phyloP scores from a whole-genome alignment of 2,329 filamentous ascomycete species.

The Purpureocillium lavendulum region DNA sequence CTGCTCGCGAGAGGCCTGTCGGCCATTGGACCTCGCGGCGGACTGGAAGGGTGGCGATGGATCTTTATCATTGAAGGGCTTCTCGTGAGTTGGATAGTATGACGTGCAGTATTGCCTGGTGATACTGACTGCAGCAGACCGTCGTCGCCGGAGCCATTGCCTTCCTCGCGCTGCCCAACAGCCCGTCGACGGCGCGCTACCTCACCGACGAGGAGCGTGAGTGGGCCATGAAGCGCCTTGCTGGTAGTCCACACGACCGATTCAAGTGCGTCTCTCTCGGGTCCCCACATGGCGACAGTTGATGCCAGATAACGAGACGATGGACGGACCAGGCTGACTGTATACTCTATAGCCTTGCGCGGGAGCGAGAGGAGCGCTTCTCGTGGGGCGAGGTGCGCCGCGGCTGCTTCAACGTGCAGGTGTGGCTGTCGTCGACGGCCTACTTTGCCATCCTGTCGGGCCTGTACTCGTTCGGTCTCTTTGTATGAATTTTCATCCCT shows the following conservation, averaged over 20 bases:
- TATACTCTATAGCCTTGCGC: conserved; percentile 8
- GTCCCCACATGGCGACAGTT: too few species aligned
- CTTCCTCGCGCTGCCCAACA: conserved; percentile 48
- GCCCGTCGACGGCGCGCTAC: conserved; percentile 42
- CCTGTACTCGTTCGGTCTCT: conserved; percentile 56
- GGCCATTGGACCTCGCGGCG: conserved; percentile 46
- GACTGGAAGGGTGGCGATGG: conserved; percentile 51
- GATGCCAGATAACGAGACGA: neutral
- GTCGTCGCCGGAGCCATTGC: conserved; percentile 42
- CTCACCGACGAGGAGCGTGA: conserved; percentile 42
- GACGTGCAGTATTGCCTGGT: neutral
- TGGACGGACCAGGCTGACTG: too few species aligned
- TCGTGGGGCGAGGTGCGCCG: conserved; percentile 53
- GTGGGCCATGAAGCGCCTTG: conserved; percentile 36
- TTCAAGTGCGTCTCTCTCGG: conserved; percentile 23
- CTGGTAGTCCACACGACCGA: conserved; percentile 24
- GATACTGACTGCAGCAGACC: conserved; percentile 30
- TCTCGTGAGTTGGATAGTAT: conserved; percentile 24
- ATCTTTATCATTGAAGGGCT: conserved; percentile 55
- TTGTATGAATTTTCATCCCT: conserved; percentile 28
- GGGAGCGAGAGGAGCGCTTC: conserved; percentile 37
- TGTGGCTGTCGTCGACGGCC: conserved; percentile 54
- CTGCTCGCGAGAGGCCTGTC: conserved; percentile 53
- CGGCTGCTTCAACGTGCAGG: conserved; percentile 50
- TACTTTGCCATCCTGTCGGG: conserved; percentile 53